Conservation (phyloP, 2,329 filamentous ascomycete species). For the Monilinia polystroma region DNA sequence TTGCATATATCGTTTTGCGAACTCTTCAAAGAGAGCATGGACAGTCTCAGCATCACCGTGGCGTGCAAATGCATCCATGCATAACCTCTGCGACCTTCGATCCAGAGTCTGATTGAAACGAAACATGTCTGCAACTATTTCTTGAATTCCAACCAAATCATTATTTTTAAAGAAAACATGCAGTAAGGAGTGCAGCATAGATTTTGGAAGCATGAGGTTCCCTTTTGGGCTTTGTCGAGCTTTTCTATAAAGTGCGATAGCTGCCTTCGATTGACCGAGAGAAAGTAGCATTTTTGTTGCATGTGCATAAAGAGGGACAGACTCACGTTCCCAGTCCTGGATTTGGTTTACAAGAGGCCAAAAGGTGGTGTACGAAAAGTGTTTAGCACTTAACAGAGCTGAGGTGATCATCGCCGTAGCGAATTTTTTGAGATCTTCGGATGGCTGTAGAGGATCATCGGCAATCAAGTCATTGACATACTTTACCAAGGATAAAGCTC, state of each 20-base stretch:
- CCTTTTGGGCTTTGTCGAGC: constrained; percentile 26
- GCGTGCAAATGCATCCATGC: constrained; percentile 45
- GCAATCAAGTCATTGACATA: constrained; percentile 20
- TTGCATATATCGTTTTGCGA: constrained; percentile 28
- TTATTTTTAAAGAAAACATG: constrained; percentile 37
- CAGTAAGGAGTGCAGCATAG: constrained; percentile 38
- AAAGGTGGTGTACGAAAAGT: constrained; percentile 27
- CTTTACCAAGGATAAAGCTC: constrained; percentile 25
- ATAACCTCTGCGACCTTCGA: constrained; percentile 39
- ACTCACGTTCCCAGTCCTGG: constrained; percentile 29
- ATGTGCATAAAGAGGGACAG: constrained; percentile 28
- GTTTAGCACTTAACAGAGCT: constrained; percentile 27
- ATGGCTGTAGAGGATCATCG: not conserved
- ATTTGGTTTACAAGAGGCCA: constrained; percentile 30
- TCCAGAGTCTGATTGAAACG: constrained; percentile 37
- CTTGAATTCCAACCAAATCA: constrained; percentile 41
- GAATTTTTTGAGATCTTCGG: constrained; percentile 24
- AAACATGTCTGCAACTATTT: constrained; percentile 43
- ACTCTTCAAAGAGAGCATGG: constrained; percentile 46
- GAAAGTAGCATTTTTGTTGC: constrained; percentile 29
- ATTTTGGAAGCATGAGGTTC: constrained; percentile 26
- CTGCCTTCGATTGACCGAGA: constrained; percentile 28
- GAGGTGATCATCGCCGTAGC: constrained; percentile 27
- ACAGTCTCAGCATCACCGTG: constrained; percentile 48
- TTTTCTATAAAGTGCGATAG: constrained; percentile 33